Evolutionary conservation across 305 asterid genomes (phyloP).

Genomic region (Solanum hybrid): DNA sequence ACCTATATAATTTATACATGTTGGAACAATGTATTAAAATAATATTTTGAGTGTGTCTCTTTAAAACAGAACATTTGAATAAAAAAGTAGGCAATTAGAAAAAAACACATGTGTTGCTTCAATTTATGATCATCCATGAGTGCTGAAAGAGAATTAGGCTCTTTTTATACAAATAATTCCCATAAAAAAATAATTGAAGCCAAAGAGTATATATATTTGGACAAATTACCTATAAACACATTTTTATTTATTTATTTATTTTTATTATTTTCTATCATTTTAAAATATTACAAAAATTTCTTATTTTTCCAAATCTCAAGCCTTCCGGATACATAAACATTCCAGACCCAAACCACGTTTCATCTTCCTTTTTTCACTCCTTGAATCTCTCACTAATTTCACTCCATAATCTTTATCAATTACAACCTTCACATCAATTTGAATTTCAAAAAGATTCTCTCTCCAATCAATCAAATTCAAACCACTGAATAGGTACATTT

Average conservation of each 20-base stretch:
- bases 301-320: too few species aligned
- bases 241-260: background rate
- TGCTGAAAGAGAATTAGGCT: slow-evolving; percentile 53
- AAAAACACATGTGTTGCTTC: slow-evolving; percentile 16
- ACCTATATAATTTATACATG: slow-evolving; percentile 24
- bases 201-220: background rate
- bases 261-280: too few species aligned
- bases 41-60: slow-evolving; percentile 26
- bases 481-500: too few species aligned
- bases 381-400: too few species aligned
- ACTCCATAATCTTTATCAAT: too few species aligned
- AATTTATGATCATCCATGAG: slow-evolving; percentile 39
- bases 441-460: too few species aligned
- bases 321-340: too few species aligned
- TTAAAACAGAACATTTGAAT: slow-evolving; percentile 46
- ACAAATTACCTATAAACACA: background rate
- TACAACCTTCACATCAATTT: too few species aligned
- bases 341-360: too few species aligned
- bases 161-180: slow-evolving; percentile 23
- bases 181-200: background rate
- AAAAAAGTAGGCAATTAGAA: background rate
- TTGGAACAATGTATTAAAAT: slow-evolving; percentile 4
- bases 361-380: too few species aligned
- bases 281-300: too few species aligned
- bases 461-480: too few species aligned